Conservation (phyloP, 2,329 filamentous ascomycete species). For the Penicillium sp. region DNA sequence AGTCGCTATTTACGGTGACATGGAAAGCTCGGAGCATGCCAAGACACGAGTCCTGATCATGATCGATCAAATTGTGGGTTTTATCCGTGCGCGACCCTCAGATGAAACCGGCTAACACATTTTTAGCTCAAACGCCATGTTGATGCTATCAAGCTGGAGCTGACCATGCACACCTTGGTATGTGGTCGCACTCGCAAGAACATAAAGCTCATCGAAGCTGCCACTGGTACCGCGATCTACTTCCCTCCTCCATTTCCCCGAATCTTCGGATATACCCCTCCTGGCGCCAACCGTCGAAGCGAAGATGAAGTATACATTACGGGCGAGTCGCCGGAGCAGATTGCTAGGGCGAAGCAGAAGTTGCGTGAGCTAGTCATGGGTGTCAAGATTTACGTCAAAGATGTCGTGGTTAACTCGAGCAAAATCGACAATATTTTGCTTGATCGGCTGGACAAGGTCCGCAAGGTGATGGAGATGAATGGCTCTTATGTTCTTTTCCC, state of each 20-base stretch:
- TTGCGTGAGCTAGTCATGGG: slow-evolving; percentile 80
- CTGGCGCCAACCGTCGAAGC: slow-evolving; percentile 75
- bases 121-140: slow-evolving; percentile 58
- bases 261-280: slow-evolving; percentile 85
- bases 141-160: slow-evolving; percentile 77
- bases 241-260: slow-evolving; percentile 93
- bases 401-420: slow-evolving; percentile 81
- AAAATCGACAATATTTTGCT: slow-evolving; percentile 96
- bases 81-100: background rate
- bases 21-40: slow-evolving; percentile 92
- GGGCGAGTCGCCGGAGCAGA: slow-evolving; percentile 79
- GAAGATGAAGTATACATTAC: slow-evolving; percentile 94
- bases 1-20: slow-evolving; percentile 91
- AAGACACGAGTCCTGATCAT: slow-evolving; percentile 96
- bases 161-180: slow-evolving; percentile 85
- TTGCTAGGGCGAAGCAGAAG: slow-evolving; percentile 85
- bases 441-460: slow-evolving; percentile 89
- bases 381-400: slow-evolving; percentile 85
- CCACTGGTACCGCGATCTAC: slow-evolving; percentile 95
- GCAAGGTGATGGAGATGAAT: slow-evolving; percentile 96
- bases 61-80: slow-evolving; percentile 83
- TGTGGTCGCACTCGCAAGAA: slow-evolving; percentile 95
- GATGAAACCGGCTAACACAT: slow-evolving; percentile 18
- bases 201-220: slow-evolving; percentile 95
- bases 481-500: slow-evolving; percentile 94